Percentiles rank a stretch among this genome's conserved stretches.
phyloP scores from a whole-genome alignment of 495 filamentous ascomycete species.

The Cercophora scortea region DNA sequence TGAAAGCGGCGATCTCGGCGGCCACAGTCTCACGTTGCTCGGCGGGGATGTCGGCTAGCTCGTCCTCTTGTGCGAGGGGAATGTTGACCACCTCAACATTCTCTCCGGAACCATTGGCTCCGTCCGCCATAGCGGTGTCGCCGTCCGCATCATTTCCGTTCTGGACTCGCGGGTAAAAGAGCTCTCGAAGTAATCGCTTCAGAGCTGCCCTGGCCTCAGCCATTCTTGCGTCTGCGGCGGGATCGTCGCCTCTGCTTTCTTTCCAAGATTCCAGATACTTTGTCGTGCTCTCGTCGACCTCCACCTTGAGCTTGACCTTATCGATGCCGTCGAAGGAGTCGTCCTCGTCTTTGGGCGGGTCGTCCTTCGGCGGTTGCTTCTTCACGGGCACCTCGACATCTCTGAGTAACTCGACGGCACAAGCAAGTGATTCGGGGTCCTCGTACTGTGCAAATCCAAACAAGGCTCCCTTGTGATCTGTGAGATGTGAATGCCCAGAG shows the following conservation, averaged over 20 bases:
- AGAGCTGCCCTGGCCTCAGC: conserved; percentile 57
- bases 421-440: conserved; percentile 79
- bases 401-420: conserved; percentile 78
- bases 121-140: conserved; percentile 58
- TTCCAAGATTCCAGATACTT: conserved; percentile 79
- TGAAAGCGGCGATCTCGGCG: conserved; percentile 87
- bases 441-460: conserved; percentile 98
- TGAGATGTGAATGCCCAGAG: conserved; percentile 48
- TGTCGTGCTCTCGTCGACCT: conserved; percentile 71
- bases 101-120: conserved; percentile 43
- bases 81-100: conserved; percentile 86
- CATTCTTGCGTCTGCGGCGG: conserved; percentile 58
- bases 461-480: conserved; percentile 72
- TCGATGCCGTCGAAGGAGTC: conserved; percentile 53
- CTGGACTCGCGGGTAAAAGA: conserved; percentile 61
- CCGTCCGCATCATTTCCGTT: conserved; percentile 49
- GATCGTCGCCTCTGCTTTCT: conserved; percentile 54
- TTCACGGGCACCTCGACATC: conserved; percentile 81
- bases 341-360: conserved; percentile 32
- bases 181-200: conserved; percentile 54
- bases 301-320: conserved; percentile 62
- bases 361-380: conserved; percentile 49
- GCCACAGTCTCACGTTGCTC: conserved; percentile 97
- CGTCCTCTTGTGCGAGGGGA: conserved; percentile 81
- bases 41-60: conserved; percentile 88